Evolutionary conservation across 176 grass and related monocot genomes (phyloP), one percentile per base, ranked within the genome.

Genomic region (Neostapfia colusana): DNA sequence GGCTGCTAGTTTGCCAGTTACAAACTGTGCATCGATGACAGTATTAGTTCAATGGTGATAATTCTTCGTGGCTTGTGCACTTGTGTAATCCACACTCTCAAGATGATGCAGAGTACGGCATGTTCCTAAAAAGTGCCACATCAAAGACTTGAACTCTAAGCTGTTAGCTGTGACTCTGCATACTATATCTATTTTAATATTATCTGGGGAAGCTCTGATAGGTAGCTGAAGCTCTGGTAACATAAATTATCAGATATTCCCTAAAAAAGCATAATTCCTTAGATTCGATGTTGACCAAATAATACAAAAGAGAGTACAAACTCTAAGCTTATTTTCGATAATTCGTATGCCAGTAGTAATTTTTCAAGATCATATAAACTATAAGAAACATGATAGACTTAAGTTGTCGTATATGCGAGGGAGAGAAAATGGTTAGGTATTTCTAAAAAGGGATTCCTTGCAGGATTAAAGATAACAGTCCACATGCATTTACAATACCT

Each of bases 61-160:
- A 61, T 67, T 58, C 51, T 27, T 67, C 2, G 1, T 53, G 80
- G 21, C 3, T 3, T 8, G 8, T 54, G 80, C 55, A 18, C n/a
- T 63, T 63, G 62, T 67, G 35, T 83, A 79, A 69, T 74, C 11
- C 0, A 28, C 51, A 46, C 81, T 18, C 36, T 18, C 45, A 79
- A 60, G 57, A 55, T 75, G 55, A 59, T 57, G 55, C 72, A 63
- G 23, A 77, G 25, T 63, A 39, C 1, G 0, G 15, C 46, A 68
- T 46, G 38, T 27, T 84, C 2, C 63, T 25, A 55, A 70, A 83
- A 88, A 63, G 75, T 75, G 76, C 45, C 63, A 75, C 44, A 69
- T 79, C 54, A 83, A 21, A 54, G 6, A 84, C 55, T 88, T 79
- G 11, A 79, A 88, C 27, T 83, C 44, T 69, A 88, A 79, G 81